These are phyloP conservation scores for Yarrowia deformans DNA, from an alignment of 805 yeast genomes.

Conservation along the genomic window DNA sequence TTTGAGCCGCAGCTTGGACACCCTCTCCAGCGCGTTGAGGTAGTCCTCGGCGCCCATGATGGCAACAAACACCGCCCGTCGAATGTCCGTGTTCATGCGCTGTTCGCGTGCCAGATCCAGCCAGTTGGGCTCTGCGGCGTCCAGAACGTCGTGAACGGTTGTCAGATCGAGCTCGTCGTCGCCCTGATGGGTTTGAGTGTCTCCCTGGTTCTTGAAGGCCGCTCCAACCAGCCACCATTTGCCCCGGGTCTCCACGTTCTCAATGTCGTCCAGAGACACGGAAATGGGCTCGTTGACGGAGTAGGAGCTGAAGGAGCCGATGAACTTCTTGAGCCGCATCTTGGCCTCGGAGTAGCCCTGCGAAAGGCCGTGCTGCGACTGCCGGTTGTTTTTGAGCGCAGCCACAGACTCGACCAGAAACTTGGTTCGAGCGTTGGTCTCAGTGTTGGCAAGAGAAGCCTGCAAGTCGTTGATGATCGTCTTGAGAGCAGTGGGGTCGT, in stretches of 20 bases:
- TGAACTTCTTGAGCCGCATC: conserved; percentile 66
- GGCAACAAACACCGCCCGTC: conserved; percentile 92
- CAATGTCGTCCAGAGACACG: conserved; percentile 83
- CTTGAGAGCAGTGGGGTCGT: conserved; percentile 85
- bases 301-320: conserved; percentile 60
- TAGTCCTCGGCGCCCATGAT: conserved; percentile 95
- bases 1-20: conserved; percentile 81
- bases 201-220: conserved; percentile 82
- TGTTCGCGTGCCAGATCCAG: conserved; percentile 81
- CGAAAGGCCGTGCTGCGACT: conserved; percentile 53
- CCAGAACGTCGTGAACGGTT: conserved; percentile 67
- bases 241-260: conserved; percentile 77
- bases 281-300: conserved; percentile 76
- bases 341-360: conserved; percentile 59
- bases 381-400: conserved; percentile 84
- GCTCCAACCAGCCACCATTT: conserved; percentile 99
- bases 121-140: conserved; percentile 84
- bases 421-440: conserved; percentile 67
- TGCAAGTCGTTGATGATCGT: conserved; percentile 73
- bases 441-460: conserved; percentile 53
- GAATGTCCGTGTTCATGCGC: conserved; percentile 93
- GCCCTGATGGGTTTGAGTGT: conserved; percentile 17
- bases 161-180: conserved; percentile 53
- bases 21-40: conserved; percentile 80
- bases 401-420: conserved; percentile 86